These are phyloP conservation scores for Fabrea salina DNA, from an alignment of 169 alveolate genomes.

Conservation along the genomic window DNA sequence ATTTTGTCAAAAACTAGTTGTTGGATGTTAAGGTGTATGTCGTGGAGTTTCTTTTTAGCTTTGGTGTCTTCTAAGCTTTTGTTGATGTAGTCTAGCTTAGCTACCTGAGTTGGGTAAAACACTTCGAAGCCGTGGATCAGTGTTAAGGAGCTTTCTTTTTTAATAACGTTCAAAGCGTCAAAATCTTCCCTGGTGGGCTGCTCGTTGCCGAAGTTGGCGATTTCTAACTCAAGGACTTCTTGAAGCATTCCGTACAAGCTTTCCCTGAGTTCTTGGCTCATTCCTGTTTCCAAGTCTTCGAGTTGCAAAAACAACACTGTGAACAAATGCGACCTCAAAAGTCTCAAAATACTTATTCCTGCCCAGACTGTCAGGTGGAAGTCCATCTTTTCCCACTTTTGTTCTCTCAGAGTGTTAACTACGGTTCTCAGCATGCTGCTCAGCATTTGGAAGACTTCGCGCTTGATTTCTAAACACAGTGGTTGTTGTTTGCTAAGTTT, in stretches of 20 bases:
- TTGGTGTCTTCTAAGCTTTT: slow-evolving; percentile 26
- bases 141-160: slow-evolving; percentile 9
- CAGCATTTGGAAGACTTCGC: slow-evolving; percentile 22
- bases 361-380: not conserved
- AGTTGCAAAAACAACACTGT: slow-evolving; percentile 17
- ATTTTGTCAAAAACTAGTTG: slow-evolving; percentile 24
- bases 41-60: slow-evolving; percentile 4
- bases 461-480: slow-evolving; percentile 3
- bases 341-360: not conserved
- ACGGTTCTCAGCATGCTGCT: not conserved
- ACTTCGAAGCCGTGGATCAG: slow-evolving; percentile 33
- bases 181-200: not conserved
- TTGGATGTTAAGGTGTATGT: slow-evolving; percentile 5
- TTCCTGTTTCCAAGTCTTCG: slow-evolving; percentile 24
- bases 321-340: slow-evolving; percentile 18
- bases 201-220: not conserved
- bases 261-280: not conserved
- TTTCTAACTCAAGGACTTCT: not conserved
- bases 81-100: slow-evolving; percentile 20
- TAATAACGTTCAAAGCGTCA: slow-evolving; percentile 16
- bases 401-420: not conserved
- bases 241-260: not conserved
- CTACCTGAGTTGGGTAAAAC: slow-evolving; percentile 21
- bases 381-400: slow-evolving; percentile 23
- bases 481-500: slow-evolving; percentile 15